Evolutionary conservation across 805 yeast genomes (phyloP).

Genomic region (Schizosaccharomyces cryophilus): DNA sequence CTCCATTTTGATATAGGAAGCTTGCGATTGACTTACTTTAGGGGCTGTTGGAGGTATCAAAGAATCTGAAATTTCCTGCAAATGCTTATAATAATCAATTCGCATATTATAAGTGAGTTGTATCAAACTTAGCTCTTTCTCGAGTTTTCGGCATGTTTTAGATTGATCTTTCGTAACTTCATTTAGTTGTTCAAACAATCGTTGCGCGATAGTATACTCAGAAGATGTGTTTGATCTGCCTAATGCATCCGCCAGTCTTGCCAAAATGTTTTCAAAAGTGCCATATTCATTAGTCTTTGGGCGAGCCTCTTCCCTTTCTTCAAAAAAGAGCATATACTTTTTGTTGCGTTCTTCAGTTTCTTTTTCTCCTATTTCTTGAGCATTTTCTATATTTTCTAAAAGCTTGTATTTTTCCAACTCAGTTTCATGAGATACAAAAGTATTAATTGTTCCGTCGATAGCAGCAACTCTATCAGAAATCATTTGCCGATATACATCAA

Average conservation of each 20-base stretch:
- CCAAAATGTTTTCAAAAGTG: background rate
- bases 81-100: conserved; percentile 55
- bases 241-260: background rate
- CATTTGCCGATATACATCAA: conserved; percentile 15
- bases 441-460: conserved; percentile 16
- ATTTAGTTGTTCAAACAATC: background rate
- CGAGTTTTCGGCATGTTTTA: conserved; percentile 18
- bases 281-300: background rate
- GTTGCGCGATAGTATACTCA: background rate
- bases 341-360: background rate
- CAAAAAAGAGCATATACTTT: background rate
- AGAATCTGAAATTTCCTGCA: conserved; percentile 69
- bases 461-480: conserved; percentile 20
- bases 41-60: conserved; percentile 16
- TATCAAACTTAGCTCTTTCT: conserved; percentile 25
- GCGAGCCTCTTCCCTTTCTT: background rate
- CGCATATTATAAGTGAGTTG: conserved; percentile 56
- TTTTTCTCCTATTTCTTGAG: background rate
- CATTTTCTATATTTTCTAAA: background rate
- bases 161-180: conserved; percentile 16
- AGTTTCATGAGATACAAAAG: conserved; percentile 8
- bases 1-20: no score
- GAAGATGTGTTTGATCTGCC: background rate
- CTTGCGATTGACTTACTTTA: background rate
- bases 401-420: background rate